phyloP scores from a whole-genome alignment of 2,329 filamentous ascomycete species.

The Curvularia spicifera region DNA sequence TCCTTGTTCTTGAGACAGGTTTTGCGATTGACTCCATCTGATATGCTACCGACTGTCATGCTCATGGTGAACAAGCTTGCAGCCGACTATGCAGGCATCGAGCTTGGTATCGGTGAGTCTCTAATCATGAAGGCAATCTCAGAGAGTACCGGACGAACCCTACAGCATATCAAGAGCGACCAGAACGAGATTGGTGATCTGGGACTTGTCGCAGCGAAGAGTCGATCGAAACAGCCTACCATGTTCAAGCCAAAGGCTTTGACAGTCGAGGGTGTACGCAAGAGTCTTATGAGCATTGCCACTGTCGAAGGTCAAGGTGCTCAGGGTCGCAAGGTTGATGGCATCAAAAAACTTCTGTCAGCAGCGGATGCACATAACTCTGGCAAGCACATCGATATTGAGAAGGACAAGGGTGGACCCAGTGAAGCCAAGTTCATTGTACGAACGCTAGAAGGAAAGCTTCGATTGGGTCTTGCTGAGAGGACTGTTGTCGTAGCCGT shows the following conservation, averaged over 20 bases:
- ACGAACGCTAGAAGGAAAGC: conserved; percentile 91
- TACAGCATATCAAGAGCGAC: conserved; percentile 90
- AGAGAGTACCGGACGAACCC: conserved; percentile 86
- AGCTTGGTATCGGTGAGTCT: conserved; percentile 97
- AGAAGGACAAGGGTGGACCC: conserved; percentile 87
- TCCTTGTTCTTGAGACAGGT: conserved; percentile 92
- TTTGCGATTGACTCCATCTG: conserved; percentile 84
- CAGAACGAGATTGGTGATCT: conserved; percentile 97
- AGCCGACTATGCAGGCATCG: conserved; percentile 94
- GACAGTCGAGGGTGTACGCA: conserved; percentile 84
- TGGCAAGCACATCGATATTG: conserved; percentile 76
- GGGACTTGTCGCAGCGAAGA: conserved; percentile 93
- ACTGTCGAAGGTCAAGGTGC: conserved; percentile 85
- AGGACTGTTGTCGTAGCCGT: conserved; percentile 89
- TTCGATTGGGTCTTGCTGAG: conserved; percentile 89
- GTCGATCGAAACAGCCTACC: conserved; percentile 90
- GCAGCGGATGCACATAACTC: conserved; percentile 77
- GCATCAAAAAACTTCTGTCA: conserved; percentile 96
- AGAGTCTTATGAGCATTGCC: conserved; percentile 86
- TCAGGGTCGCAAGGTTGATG: conserved; percentile 87
- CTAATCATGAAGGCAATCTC: conserved; percentile 99
- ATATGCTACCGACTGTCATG: conserved; percentile 85
- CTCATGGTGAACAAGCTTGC: conserved; percentile 99
- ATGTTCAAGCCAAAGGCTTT: conserved; percentile 98
- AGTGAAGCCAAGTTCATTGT: conserved; percentile 96